phyloP scores from a whole-genome alignment of 2,329 filamentous ascomycete species.

The Talaromyces rugulosus region DNA sequence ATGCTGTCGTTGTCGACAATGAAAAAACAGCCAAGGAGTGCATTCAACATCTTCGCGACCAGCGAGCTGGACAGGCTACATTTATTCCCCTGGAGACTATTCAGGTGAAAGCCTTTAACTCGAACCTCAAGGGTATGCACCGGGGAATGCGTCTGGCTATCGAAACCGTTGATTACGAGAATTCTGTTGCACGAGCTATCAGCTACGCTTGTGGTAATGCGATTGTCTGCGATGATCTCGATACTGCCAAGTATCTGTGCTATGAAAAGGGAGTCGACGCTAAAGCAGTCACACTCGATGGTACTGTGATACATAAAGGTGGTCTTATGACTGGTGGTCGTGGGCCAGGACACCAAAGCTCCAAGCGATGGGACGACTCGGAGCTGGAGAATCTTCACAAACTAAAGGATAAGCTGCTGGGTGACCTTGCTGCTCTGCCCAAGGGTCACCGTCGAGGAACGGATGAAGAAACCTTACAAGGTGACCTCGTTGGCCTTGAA shows the following conservation, averaged over 20 bases:
- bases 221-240: conserved; percentile 84
- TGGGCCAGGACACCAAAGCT: conserved; percentile 68
- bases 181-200: conserved; percentile 83
- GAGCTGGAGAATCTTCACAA: conserved; percentile 82
- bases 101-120: conserved; percentile 86
- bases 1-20: conserved; percentile 90
- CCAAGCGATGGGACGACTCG: conserved; percentile 82
- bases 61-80: conserved; percentile 79
- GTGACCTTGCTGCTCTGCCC: conserved; percentile 75
- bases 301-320: conserved; percentile 94
- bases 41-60: conserved; percentile 88
- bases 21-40: conserved; percentile 93
- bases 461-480: conserved; percentile 76
- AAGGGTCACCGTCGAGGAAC: conserved; percentile 69
- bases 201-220: conserved; percentile 92
- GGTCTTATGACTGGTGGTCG: conserved; percentile 96
- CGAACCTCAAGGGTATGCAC: conserved; percentile 82
- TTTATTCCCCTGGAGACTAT: conserved; percentile 98
- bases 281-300: conserved; percentile 90
- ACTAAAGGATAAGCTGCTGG: conserved; percentile 68
- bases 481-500: conserved; percentile 74
- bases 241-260: conserved; percentile 82
- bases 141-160: conserved; percentile 83
- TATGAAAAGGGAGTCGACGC: conserved; percentile 81
- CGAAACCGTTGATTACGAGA: conserved; percentile 92